Conservation (phyloP, 176 grass and related monocot species). For the Avena sativa region DNA sequence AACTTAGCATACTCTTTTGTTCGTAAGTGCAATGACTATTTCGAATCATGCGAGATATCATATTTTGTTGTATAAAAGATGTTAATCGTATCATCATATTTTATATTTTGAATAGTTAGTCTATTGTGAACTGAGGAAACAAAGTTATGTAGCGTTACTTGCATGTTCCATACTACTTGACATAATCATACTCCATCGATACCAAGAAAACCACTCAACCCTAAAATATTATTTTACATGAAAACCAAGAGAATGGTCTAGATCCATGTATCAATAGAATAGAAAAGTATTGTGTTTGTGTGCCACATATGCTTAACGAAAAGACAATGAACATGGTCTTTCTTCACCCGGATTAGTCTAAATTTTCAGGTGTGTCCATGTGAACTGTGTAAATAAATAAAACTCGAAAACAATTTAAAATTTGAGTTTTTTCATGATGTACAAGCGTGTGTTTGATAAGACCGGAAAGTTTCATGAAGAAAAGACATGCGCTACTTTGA, state of each 20-base stretch:
- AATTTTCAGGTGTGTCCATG: not conserved
- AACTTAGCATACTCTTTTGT: not conserved
- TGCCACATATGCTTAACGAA: too few species aligned
- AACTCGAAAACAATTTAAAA: too few species aligned
- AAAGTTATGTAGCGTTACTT: not conserved
- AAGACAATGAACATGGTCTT: too few species aligned
- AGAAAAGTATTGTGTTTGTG: not conserved
- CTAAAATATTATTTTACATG: not conserved
- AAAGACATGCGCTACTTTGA: too few species aligned
- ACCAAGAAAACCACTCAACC: not conserved
- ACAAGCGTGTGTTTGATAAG: too few species aligned
- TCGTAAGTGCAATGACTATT: not conserved
- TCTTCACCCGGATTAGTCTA: too few species aligned
- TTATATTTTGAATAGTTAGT: not conserved
- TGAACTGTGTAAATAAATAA: too few species aligned
- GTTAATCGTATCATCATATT: not conserved
- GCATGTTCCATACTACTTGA: not conserved
- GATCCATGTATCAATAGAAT: conserved; percentile 25
- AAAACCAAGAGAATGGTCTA: not conserved
- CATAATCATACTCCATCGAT: not conserved
- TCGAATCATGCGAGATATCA: not conserved
- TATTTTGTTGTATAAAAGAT: too few species aligned
- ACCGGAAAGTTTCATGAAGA: too few species aligned
- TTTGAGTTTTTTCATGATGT: too few species aligned
- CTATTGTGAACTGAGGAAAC: not conserved